These are phyloP conservation scores for Didymosphaeria variabile DNA, from an alignment of 2,329 filamentous ascomycete genomes.

Conservation along the genomic window DNA sequence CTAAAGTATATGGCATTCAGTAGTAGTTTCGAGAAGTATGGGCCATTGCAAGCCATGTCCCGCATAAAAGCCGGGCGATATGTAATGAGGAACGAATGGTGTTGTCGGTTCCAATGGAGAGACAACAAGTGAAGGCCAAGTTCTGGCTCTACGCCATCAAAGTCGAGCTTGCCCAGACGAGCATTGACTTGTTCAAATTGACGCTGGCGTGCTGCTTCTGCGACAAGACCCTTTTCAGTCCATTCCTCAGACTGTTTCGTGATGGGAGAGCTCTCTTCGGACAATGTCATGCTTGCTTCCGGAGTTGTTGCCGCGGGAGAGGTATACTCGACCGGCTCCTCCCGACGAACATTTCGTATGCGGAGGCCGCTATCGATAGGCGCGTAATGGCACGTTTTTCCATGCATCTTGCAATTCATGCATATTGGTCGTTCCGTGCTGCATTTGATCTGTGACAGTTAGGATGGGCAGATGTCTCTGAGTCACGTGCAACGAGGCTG, in stretches of 20 bases:
- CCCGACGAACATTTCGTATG: constrained; percentile 22
- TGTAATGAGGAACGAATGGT: constrained; percentile 58
- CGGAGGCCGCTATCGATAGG: constrained; percentile 41
- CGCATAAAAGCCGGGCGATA: constrained; percentile 60
- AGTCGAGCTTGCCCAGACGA: constrained; percentile 59
- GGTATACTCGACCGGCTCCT: constrained; percentile 17
- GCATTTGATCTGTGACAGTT: constrained; percentile 57
- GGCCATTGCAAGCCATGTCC: constrained; percentile 61
- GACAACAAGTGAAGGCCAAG: constrained; percentile 62
- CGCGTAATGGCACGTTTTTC: constrained; percentile 56
- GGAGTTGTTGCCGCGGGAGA: constrained; percentile 28
- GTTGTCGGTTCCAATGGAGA: constrained; percentile 64
- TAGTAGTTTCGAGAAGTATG: constrained; percentile 66
- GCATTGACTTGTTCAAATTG: constrained; percentile 62
- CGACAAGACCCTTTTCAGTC: constrained; percentile 58
- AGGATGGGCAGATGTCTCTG: constrained; percentile 13
- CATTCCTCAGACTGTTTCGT: constrained; percentile 47
- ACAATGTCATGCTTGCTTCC: constrained; percentile 48
- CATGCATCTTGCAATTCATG: constrained; percentile 58
- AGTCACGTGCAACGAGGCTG: constrained; percentile 3
- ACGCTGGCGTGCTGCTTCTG: constrained; percentile 58
- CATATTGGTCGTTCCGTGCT: constrained; percentile 57
- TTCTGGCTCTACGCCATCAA: constrained; percentile 64
- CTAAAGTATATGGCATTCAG: constrained; percentile 64
- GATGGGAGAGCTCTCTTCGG: constrained; percentile 50